phyloP scores from a whole-genome alignment of 2,329 filamentous ascomycete species.

The Fusarium penzigii region DNA sequence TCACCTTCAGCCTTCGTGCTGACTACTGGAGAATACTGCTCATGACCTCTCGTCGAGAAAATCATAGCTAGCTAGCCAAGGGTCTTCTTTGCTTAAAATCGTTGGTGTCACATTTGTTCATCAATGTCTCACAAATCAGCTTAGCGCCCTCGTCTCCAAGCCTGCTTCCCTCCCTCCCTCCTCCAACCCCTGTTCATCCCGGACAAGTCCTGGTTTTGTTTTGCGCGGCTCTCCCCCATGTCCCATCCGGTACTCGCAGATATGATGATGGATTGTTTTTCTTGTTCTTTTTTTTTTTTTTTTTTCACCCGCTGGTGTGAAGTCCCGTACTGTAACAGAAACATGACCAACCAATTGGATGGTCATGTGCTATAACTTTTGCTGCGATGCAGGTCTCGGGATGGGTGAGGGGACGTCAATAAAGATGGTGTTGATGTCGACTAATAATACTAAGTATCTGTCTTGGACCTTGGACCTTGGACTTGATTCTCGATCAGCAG shows the following conservation, averaged over 20 bases:
- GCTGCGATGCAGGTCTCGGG: neutral
- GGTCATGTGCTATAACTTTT: neutral
- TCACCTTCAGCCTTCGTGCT: too few relatives aligned
- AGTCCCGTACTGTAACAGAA: neutral
- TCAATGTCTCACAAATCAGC: slow-evolving; percentile 29
- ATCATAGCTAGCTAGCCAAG: slow-evolving; percentile 1
- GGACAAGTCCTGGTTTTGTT: slow-evolving; percentile 12
- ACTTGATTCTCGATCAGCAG: too few relatives aligned
- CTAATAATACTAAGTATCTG: too few relatives aligned
- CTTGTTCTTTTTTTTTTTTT: neutral
- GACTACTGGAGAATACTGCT: too few relatives aligned
- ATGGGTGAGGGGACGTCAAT: neutral
- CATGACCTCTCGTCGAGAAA: neutral
- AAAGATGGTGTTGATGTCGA: neutral
- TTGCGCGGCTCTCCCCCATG: slow-evolving; percentile 8
- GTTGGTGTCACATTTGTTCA: slow-evolving; percentile 25
- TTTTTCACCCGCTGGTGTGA: neutral
- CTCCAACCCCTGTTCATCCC: slow-evolving; percentile 22
- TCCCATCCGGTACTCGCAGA: neutral
- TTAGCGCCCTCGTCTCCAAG: slow-evolving; percentile 25
- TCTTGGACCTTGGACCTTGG: too few relatives aligned
- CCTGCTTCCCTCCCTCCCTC: slow-evolving; percentile 10
- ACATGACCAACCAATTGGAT: neutral
- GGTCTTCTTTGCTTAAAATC: slow-evolving; percentile 19
- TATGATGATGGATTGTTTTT: neutral